A percentile compares a stretch with the other conserved stretches of the same genome.
Evolutionary conservation across 176 grass and related monocot genomes (phyloP).

Genomic region (Stipa capillata): DNA sequence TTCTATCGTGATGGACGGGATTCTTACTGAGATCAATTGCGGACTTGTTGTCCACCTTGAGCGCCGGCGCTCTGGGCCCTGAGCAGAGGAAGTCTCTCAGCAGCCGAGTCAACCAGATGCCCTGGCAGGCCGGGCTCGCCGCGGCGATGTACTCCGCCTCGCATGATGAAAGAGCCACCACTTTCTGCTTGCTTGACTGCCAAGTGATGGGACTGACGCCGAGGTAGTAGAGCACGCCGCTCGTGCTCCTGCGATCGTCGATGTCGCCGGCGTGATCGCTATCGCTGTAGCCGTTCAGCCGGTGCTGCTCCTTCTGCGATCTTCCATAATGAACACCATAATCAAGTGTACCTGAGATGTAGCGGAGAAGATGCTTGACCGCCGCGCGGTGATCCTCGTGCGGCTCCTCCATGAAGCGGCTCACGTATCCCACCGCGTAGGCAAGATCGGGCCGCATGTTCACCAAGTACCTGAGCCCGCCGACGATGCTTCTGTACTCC

Average conservation of each 20-base stretch:
- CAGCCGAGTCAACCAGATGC: neutral
- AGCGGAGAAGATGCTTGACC: too few relatives aligned
- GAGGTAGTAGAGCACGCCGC: neutral
- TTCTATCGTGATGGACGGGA: neutral
- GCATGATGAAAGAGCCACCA: neutral
- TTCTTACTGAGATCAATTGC: neutral
- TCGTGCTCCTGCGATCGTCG: neutral
- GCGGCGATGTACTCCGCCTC: neutral
- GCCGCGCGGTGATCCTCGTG: too few relatives aligned
- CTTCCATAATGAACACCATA: too few relatives aligned
- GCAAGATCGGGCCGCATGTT: too few relatives aligned
- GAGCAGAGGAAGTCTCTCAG: neutral
- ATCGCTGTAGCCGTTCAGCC: too few relatives aligned
- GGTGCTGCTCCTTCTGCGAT: too few relatives aligned
- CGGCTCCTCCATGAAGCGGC: too few relatives aligned
- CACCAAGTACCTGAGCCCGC: too few relatives aligned
- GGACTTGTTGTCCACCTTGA: neutral
- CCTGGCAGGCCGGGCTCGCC: neutral
- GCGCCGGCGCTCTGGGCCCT: neutral
- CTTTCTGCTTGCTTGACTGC: neutral
- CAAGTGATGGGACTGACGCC: neutral
- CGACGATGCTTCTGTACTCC: too few relatives aligned
- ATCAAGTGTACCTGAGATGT: too few relatives aligned
- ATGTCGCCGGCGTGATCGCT: too few relatives aligned
- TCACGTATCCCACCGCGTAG: too few relatives aligned